Conservation (phyloP, 139 green algal genomes). For the Coelastrella sp. region DNA sequence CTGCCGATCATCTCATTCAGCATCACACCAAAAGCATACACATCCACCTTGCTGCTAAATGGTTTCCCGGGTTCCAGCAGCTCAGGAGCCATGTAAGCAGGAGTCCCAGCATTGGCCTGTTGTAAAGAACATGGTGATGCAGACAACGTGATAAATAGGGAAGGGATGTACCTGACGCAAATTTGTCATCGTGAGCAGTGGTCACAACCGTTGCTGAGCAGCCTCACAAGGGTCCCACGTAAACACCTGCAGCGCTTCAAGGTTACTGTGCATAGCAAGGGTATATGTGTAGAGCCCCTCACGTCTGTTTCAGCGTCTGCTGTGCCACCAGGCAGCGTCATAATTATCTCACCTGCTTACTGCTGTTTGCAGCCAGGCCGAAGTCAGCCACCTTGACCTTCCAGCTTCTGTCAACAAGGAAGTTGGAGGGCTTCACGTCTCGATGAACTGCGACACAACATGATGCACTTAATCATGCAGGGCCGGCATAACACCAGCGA, state of each 20-base stretch:
- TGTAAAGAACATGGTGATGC: too few relatives aligned
- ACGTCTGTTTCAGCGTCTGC: too few relatives aligned
- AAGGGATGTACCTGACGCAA: too few relatives aligned
- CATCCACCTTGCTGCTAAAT: constrained; percentile 80
- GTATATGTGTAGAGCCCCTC: too few relatives aligned
- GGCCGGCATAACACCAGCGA: too few relatives aligned
- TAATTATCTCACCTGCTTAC: constrained; percentile 20
- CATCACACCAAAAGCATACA: constrained; percentile 87
- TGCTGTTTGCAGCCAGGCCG: constrained; percentile 67
- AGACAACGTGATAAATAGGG: too few relatives aligned
- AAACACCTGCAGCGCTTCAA: too few relatives aligned
- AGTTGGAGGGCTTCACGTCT: constrained; percentile 91
- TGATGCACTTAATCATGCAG: too few relatives aligned
- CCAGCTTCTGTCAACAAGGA: constrained; percentile 78
- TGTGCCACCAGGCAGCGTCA: neutral
- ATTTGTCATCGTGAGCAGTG: too few relatives aligned
- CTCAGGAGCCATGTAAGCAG: constrained; percentile 83
- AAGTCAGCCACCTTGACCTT: constrained; percentile 75
- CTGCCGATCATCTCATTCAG: constrained; percentile 74
- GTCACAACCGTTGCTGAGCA: too few relatives aligned
- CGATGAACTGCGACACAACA: constrained; percentile 67
- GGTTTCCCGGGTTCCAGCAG: constrained; percentile 60
- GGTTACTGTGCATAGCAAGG: too few relatives aligned
- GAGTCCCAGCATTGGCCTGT: constrained; percentile 67
- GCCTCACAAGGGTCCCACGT: too few relatives aligned